These are phyloP conservation scores for Chlorociboria aeruginascens DNA, from an alignment of 495 filamentous ascomycete species.

Conservation along the genomic window DNA sequence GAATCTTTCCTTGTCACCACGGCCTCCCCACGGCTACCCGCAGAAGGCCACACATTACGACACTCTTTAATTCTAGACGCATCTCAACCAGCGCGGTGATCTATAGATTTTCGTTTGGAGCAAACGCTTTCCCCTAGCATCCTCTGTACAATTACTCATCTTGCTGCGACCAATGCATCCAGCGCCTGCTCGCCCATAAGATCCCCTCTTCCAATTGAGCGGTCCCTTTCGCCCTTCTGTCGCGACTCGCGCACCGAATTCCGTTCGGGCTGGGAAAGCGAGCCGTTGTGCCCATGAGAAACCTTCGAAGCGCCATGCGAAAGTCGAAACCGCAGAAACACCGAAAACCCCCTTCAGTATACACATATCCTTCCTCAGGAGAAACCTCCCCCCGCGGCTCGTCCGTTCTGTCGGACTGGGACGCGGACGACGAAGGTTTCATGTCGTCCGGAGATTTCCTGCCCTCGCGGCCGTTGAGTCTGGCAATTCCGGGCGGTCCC, in stretches of 20 bases:
- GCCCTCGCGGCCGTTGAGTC: slow-evolving; percentile 47
- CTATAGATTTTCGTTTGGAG: background rate
- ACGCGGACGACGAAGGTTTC: slow-evolving; percentile 44
- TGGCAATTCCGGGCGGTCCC: slow-evolving; percentile 47
- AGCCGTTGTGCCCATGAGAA: slow-evolving; percentile 15
- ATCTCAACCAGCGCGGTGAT: slow-evolving; percentile 1
- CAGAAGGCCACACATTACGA: slow-evolving; percentile 16
- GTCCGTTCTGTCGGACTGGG: slow-evolving; percentile 35
- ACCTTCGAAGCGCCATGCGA: slow-evolving; percentile 34
- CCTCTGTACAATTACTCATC: slow-evolving; percentile 11
- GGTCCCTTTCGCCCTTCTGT: background rate
- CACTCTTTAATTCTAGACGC: slow-evolving; percentile 10
- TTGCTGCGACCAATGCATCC: slow-evolving; percentile 9
- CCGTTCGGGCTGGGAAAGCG: background rate
- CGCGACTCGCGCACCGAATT: background rate
- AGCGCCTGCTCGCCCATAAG: background rate
- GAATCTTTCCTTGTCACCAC: slow-evolving; percentile 1
- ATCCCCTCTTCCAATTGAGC: background rate
- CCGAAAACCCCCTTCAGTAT: slow-evolving; percentile 35
- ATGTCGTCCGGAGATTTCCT: slow-evolving; percentile 35
- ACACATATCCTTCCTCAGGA: slow-evolving; percentile 27
- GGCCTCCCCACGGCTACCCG: slow-evolving; percentile 12
- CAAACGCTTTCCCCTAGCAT: slow-evolving; percentile 8
- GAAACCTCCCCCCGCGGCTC: slow-evolving; percentile 22
- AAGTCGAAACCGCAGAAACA: slow-evolving; percentile 28